phyloP scores from a whole-genome alignment of 305 asterid genomes.

The Fraxinus velutina region DNA sequence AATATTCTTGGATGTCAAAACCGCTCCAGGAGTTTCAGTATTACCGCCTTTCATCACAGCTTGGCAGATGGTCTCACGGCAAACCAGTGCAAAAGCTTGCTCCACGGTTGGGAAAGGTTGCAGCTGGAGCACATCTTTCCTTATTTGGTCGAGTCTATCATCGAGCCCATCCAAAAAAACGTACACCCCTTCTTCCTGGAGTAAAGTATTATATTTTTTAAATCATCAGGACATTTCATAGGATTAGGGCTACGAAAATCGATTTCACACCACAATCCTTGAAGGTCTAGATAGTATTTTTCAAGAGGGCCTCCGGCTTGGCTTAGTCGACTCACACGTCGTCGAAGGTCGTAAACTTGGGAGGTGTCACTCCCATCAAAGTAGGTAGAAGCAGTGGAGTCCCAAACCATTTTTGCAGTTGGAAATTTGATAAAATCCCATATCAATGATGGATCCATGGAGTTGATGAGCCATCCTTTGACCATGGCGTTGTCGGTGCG shows the following conservation, averaged over 20 bases:
- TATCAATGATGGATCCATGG: not conserved
- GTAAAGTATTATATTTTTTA: not conserved
- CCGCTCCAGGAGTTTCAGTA: not conserved
- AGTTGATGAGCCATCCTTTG: not conserved
- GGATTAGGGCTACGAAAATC: not conserved
- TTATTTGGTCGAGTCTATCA: not conserved
- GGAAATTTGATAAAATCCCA: not conserved
- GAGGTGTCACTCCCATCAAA: conserved; percentile 8
- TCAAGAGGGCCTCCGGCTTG: not conserved
- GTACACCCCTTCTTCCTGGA: not conserved
- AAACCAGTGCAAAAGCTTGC: not conserved
- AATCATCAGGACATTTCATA: not conserved
- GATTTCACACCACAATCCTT: not conserved
- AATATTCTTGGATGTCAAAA: not conserved
- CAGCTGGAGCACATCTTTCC: not conserved
- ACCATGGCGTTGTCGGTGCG: not conserved
- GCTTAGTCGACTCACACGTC: not conserved
- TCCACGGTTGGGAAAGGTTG: not conserved
- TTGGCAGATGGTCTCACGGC: not conserved
- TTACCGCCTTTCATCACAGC: not conserved
- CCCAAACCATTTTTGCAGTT: not conserved
- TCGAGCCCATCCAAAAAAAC: not conserved
- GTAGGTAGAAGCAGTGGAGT: not conserved
- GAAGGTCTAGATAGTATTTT: not conserved
- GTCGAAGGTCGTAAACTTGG: not conserved